phyloP scores from a whole-genome alignment of 2,329 filamentous ascomycete species.

The Apiospora aurea region DNA sequence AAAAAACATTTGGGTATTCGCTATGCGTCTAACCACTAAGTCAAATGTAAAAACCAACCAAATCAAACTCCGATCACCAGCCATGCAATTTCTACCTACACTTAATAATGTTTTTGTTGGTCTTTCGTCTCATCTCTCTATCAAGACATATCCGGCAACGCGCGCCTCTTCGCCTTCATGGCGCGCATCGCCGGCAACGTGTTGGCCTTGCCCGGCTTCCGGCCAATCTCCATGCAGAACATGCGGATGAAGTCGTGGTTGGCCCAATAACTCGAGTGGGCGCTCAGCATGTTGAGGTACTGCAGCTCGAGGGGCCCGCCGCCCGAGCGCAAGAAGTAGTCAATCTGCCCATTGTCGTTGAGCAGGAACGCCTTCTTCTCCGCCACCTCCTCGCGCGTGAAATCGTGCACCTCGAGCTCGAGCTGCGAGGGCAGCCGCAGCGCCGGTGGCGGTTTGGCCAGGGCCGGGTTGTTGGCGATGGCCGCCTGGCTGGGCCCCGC shows the following conservation, averaged over 20 bases:
- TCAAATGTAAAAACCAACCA: background rate
- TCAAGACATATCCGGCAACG: slow-evolving; percentile 29
- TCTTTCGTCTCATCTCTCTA: background rate
- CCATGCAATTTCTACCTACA: background rate
- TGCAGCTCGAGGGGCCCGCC: slow-evolving; percentile 91
- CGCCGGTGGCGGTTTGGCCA: slow-evolving; percentile 45
- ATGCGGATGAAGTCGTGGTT: slow-evolving; percentile 88
- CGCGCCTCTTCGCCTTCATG: slow-evolving; percentile 57
- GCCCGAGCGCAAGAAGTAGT: slow-evolving; percentile 85
- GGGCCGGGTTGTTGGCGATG: slow-evolving; percentile 37
- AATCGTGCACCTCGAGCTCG: slow-evolving; percentile 96
- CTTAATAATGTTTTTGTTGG: no score
- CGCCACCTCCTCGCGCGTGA: slow-evolving; percentile 88
- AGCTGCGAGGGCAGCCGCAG: slow-evolving; percentile 68
- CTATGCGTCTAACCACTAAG: background rate
- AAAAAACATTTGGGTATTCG: slow-evolving; percentile 25
- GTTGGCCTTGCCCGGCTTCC: slow-evolving; percentile 70
- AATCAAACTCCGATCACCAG: background rate
- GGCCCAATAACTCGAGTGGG: slow-evolving; percentile 94
- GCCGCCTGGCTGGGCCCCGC: slow-evolving; percentile 35
- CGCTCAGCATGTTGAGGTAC: slow-evolving; percentile 95
- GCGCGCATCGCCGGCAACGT: slow-evolving; percentile 66
- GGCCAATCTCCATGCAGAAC: slow-evolving; percentile 85
- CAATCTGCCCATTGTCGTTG: slow-evolving; percentile 96
- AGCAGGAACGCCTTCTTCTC: slow-evolving; percentile 87